Percentiles rank a stretch among this genome's conserved stretches.
phyloP scores from a whole-genome alignment of 305 asterid genomes.

The Fraxinus greggii region DNA sequence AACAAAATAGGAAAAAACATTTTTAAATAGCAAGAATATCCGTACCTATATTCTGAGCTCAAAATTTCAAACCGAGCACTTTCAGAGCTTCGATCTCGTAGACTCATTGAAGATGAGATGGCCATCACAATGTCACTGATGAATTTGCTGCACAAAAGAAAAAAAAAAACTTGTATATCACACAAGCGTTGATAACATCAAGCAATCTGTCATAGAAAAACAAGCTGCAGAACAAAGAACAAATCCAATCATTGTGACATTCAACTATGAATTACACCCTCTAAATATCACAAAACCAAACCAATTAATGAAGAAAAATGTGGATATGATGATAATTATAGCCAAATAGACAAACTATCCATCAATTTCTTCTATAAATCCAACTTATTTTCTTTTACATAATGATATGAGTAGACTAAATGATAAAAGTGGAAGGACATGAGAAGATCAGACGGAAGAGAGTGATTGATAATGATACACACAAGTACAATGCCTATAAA shows the following conservation, averaged over 20 bases:
- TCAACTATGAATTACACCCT: conserved; percentile 7
- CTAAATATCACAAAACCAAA: conserved; percentile 6
- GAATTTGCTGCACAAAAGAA: conserved; percentile 65
- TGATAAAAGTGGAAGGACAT: conserved; percentile 3
- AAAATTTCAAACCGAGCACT: conserved; percentile 93
- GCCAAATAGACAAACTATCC: background rate
- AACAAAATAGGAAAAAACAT: background rate
- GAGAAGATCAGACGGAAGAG: background rate
- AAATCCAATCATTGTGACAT: background rate
- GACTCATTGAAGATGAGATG: conserved; percentile 79
- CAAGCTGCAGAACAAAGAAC: conserved; percentile 1
- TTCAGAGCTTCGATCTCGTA: conserved; percentile 86
- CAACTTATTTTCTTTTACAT: background rate
- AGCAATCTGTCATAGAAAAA: conserved; percentile 22
- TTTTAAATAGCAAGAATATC: background rate
- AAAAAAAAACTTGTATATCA: background rate
- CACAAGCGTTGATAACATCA: conserved; percentile 17
- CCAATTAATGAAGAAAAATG: conserved; percentile 6
- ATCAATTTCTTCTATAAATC: background rate
- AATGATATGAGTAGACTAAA: background rate
- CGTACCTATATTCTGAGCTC: conserved; percentile 81
- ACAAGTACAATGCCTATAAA: conserved; percentile 14
- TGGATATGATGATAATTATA: conserved; percentile 1
- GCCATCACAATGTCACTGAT: conserved; percentile 88
- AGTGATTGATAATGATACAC: conserved; percentile 8